These are phyloP conservation scores for Plenodomus tracheiphilus DNA, from an alignment of 2,329 filamentous ascomycete genomes.

Conservation along the genomic window DNA sequence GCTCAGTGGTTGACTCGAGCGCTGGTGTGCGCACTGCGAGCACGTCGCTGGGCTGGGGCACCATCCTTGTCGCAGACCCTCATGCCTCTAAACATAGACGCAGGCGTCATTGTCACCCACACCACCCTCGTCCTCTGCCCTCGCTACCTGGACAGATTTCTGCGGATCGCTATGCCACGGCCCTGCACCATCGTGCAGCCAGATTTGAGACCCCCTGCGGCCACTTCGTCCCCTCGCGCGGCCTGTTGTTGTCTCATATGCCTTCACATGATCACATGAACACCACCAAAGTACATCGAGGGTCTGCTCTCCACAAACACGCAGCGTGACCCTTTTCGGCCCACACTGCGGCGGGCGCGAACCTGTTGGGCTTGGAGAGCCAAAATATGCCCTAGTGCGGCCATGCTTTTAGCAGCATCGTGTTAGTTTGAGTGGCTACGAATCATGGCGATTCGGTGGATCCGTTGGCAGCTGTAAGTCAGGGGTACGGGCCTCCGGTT, in stretches of 20 bases:
- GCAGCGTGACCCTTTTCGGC: constrained; percentile 5
- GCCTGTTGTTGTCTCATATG: constrained; percentile 12
- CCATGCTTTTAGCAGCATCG: constrained; percentile 12
- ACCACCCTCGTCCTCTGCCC: constrained; percentile 2
- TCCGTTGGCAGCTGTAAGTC: not conserved
- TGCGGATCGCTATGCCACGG: not conserved
- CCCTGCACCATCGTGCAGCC: constrained; percentile 6
- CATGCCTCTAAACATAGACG: constrained; percentile 19
- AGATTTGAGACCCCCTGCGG: not conserved
- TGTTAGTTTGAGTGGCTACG: constrained; percentile 14
- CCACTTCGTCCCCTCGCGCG: constrained; percentile 8
- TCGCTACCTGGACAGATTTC: constrained; percentile 5
- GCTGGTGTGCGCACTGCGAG: not conserved
- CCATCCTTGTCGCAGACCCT: constrained; percentile 12
- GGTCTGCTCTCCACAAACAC: constrained; percentile 7
- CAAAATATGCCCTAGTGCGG: constrained; percentile 17
- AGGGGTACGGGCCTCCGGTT: not conserved
- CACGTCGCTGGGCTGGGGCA: not conserved
- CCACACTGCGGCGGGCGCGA: constrained; percentile 13
- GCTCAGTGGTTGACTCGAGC: no score
- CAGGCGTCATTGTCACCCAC: constrained; percentile 3
- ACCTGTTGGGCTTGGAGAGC: constrained; percentile 12
- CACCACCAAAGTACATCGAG: no score
- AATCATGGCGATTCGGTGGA: constrained; percentile 7
- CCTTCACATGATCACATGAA: constrained; percentile 1